These are phyloP conservation scores for Russula emetica DNA, from an alignment of 768 basidiomycete species.

Conservation along the genomic window DNA sequence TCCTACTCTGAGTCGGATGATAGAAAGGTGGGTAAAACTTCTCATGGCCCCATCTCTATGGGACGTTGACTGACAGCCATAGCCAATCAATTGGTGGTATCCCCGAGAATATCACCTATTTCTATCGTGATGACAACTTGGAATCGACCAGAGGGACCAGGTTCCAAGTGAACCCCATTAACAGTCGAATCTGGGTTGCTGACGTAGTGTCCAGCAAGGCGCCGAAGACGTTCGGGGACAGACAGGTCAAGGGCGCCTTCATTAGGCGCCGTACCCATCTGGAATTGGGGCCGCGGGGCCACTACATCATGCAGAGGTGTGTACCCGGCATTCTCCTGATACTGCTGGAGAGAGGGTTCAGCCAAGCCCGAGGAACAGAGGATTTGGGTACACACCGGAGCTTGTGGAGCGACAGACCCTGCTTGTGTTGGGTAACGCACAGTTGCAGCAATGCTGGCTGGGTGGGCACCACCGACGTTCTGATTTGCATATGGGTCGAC, in stretches of 20 bases:
- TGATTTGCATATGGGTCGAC: background rate
- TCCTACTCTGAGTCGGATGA: background rate
- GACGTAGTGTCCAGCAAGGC: background rate
- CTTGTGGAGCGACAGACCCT: background rate
- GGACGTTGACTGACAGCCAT: background rate
- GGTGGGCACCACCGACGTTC: no score
- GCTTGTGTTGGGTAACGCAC: background rate
- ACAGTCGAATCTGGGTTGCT: background rate
- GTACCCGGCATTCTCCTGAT: background rate
- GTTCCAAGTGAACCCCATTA: background rate
- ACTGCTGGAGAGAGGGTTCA: background rate
- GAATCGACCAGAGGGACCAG: background rate
- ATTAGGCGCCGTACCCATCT: no score
- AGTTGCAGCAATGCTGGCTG: background rate
- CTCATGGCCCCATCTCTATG: no score
- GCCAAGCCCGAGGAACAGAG: background rate
- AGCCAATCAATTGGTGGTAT: background rate
- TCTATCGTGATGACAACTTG: slow-evolving; percentile 5
- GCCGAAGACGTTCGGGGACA: background rate
- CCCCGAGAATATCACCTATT: background rate
- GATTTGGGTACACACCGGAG: background rate
- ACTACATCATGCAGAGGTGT: background rate
- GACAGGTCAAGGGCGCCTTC: background rate
- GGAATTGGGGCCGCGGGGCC: background rate
- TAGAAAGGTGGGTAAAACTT: background rate